These are phyloP conservation scores for Aureobasidium sp. DNA, from an alignment of 2,329 filamentous ascomycete species.

Conservation along the genomic window DNA sequence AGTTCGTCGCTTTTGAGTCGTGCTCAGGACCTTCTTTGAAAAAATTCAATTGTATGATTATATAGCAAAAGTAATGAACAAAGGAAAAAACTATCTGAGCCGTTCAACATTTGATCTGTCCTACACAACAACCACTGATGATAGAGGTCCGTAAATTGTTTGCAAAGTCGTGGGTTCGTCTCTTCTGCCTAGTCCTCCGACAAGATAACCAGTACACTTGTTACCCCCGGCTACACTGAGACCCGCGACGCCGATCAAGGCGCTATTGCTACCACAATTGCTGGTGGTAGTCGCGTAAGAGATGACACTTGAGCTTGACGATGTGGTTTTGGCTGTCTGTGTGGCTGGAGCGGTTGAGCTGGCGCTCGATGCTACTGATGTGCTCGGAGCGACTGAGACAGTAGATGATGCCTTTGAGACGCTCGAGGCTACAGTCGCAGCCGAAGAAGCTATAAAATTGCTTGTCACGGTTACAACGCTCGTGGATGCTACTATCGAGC, in stretches of 20 bases:
- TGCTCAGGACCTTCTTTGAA: too few species aligned
- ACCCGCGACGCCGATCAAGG: neutral
- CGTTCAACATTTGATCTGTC: too few species aligned
- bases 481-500: neutral
- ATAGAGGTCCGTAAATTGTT: too few species aligned
- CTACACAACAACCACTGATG: too few species aligned
- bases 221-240: neutral
- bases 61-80: too few species aligned
- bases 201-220: neutral
- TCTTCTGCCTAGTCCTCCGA: too few species aligned
- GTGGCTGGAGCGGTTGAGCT: neutral
- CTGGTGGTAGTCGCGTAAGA: neutral
- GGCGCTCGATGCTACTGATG: neutral
- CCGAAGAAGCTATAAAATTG: neutral
- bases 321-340: neutral
- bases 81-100: too few species aligned
- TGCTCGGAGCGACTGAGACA: neutral
- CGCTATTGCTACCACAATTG: neutral
- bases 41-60: too few species aligned
- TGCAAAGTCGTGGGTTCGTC: too few species aligned
- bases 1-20: too few species aligned
- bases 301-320: neutral
- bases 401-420: neutral
- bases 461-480: neutral
- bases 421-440: neutral